Evolutionary conservation across 2,329 filamentous ascomycete species (phyloP).

Genomic region (Coniochaeta hoffmannii): DNA sequence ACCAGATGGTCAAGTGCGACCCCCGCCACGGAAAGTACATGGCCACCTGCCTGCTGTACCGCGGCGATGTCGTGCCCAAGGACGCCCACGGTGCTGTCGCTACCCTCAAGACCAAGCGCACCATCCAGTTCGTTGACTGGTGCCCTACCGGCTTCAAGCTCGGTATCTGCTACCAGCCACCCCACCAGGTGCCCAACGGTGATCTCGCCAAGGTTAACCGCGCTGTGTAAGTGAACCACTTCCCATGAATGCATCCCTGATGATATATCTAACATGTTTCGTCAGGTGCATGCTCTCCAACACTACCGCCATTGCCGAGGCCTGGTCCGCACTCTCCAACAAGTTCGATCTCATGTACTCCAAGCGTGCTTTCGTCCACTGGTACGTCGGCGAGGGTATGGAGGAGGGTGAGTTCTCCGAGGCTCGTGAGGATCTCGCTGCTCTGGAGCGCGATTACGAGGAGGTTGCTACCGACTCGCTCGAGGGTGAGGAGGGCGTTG

Average conservation of each 20-base stretch:
- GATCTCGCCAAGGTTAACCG: slow-evolving; percentile 97
- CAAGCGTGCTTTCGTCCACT: slow-evolving; percentile 99
- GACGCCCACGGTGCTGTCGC: slow-evolving; percentile 89
- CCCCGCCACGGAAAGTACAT: slow-evolving; percentile 99
- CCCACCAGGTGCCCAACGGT: slow-evolving; percentile 90
- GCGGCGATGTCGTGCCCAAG: slow-evolving; percentile 95
- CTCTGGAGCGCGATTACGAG: slow-evolving; percentile 97
- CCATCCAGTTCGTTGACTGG: slow-evolving; percentile 99
- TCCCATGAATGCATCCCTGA: not conserved
- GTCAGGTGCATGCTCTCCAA: slow-evolving; percentile 95
- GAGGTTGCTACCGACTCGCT: slow-evolving; percentile 94
- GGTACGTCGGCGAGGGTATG: slow-evolving; percentile 99
- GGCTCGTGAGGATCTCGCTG: slow-evolving; percentile 96
- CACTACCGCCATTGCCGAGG: slow-evolving; percentile 97
- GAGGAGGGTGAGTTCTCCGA: slow-evolving; percentile 99
- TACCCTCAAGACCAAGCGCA: slow-evolving; percentile 97
- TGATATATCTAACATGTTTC: not conserved
- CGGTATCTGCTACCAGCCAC: slow-evolving; percentile 99
- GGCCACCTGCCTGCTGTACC: slow-evolving; percentile 96
- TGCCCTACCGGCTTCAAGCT: slow-evolving; percentile 99
- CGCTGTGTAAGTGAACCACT: slow-evolving; percentile 66
- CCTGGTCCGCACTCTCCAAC: slow-evolving; percentile 90
- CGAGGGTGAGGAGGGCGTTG: slow-evolving; percentile 74
- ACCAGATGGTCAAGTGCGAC: slow-evolving; percentile 99
- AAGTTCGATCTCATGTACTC: slow-evolving; percentile 99